Evolutionary conservation across 371 early-diverging fungal species (phyloP), one percentile per base, ranked within the genome.

Genomic region (Lichtheimia hyalospora): DNA sequence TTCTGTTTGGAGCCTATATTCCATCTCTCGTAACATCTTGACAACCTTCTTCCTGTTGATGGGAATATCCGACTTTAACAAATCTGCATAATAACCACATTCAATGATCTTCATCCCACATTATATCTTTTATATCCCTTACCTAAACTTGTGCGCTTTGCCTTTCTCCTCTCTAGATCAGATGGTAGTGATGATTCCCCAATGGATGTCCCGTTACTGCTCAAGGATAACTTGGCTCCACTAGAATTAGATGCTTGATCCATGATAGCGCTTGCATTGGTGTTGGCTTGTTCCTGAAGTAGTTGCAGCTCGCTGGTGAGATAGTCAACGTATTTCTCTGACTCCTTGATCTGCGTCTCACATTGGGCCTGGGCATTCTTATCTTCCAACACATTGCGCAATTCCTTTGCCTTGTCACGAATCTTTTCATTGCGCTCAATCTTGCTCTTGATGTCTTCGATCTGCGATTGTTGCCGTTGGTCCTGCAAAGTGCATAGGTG

Each of bases 11-110:
- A 96, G 85, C 73, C 94, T 94, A 63, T 84, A 87, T 44, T 88
- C 84, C 51, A 95, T 74, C 64, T 94, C 93, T 24, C 86, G 85
- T 21, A 95, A 73, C 71, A 92, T 92, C 59, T 88, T 74, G 20
- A 90, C 87, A n/a, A 96, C 87, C 67, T 93, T 93, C 51, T 89
- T 89, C n/a, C 80, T 71, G 7, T 93, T 91, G 57, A 94, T 82
- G 2, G 88, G 82, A 16, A 88, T 89, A 46, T 89, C 87, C n/a
- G 88, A 81, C 63, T 87, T 88, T 52, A 89, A 74, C 63, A 89
- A 77, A 64, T 89, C 91, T 76, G 69, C 25, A 15, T 18, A 53
- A 7, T 34, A 21, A 34, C 34, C 34, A 8, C 10, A 2, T 10
- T 34, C 10, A 34, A 34, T 34, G 34, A 34, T 34, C 34, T 34